phyloP scores from a whole-genome alignment of 1,139 yeast species.

The Yamadazyma diospyri region DNA sequence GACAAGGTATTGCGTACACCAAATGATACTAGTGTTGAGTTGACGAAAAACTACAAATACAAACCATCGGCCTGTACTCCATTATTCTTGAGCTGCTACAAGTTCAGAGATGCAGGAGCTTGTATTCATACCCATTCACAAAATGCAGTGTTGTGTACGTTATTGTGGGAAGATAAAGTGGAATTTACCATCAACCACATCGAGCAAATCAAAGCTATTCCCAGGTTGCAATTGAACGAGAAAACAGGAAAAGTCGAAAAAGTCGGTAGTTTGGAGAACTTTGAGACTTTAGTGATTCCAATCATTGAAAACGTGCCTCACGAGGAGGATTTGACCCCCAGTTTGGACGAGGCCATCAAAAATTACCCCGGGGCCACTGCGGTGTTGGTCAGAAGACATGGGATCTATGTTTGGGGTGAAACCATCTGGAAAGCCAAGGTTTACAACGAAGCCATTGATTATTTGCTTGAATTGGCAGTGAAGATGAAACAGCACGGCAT shows the following conservation, averaged over 20 bases:
- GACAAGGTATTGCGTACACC: constrained; percentile 61
- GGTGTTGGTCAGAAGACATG: constrained; percentile 87
- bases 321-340: constrained; percentile 78
- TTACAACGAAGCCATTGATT: constrained; percentile 90
- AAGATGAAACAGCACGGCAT: constrained; percentile 69
- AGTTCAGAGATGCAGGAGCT: constrained; percentile 76
- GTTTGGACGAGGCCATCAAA: constrained; percentile 58
- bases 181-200: constrained; percentile 76
- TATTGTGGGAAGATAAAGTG: constrained; percentile 55
- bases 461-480: constrained; percentile 77
- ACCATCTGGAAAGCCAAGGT: constrained; percentile 90
- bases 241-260: constrained; percentile 49
- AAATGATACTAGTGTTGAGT: constrained; percentile 35
- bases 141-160: constrained; percentile 76
- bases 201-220: constrained; percentile 92
- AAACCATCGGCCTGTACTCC: constrained; percentile 96
- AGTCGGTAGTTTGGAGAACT: constrained; percentile 64
- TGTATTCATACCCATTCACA: constrained; percentile 95
- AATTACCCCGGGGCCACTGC: constrained; percentile 79
- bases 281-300: constrained; percentile 77
- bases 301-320: constrained; percentile 88
- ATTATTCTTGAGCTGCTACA: constrained; percentile 73
- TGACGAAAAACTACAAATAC: constrained; percentile 44
- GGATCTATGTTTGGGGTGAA: constrained; percentile 95
- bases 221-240: constrained; percentile 37